A percentile compares a stretch with the other conserved stretches of the same genome.
Evolutionary conservation across 2,329 filamentous ascomycete species (phyloP).

Genomic region (Colletotrichum theobromicola): DNA sequence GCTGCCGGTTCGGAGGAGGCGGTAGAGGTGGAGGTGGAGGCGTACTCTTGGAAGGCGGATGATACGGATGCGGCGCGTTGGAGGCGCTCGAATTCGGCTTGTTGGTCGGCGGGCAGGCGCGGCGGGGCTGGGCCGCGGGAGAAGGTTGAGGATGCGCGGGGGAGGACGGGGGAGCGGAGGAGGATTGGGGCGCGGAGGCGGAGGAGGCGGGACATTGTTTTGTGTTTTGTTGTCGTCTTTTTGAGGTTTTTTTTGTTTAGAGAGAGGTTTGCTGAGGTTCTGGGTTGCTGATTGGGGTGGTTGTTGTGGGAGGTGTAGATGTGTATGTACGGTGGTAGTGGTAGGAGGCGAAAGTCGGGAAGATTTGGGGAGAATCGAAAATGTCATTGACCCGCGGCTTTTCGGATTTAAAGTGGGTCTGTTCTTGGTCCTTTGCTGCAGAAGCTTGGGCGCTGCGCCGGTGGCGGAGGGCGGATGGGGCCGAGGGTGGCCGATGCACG

Average conservation of each 20-base stretch:
- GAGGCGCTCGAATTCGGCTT: constrained; percentile 88
- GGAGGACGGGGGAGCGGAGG: background rate
- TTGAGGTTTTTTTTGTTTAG: background rate
- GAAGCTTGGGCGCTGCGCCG: background rate
- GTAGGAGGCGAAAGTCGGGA: background rate
- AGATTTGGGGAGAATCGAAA: background rate
- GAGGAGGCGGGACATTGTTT: constrained; percentile 31
- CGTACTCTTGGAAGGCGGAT: constrained; percentile 40
- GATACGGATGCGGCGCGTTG: constrained; percentile 66
- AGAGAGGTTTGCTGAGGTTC: background rate
- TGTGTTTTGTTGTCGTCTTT: background rate
- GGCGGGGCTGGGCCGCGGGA: constrained; percentile 73
- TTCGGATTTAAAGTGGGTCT: background rate
- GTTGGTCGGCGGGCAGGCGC: constrained; percentile 84
- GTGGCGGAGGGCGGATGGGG: background rate
- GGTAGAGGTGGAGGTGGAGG: constrained; percentile 22
- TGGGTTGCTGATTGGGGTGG: background rate
- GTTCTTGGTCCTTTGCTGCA: background rate
- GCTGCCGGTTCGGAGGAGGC: constrained; percentile 24
- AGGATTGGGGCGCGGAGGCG: constrained; percentile 14
- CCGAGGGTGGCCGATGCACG: background rate
- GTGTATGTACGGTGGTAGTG: background rate
- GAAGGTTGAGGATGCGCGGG: constrained; percentile 44
- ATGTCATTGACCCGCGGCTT: constrained; percentile 8
- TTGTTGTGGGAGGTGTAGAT: background rate